phyloP scores from a whole-genome alignment of 129 eudicot genomes.

The Smallanthus sonchifolius region DNA sequence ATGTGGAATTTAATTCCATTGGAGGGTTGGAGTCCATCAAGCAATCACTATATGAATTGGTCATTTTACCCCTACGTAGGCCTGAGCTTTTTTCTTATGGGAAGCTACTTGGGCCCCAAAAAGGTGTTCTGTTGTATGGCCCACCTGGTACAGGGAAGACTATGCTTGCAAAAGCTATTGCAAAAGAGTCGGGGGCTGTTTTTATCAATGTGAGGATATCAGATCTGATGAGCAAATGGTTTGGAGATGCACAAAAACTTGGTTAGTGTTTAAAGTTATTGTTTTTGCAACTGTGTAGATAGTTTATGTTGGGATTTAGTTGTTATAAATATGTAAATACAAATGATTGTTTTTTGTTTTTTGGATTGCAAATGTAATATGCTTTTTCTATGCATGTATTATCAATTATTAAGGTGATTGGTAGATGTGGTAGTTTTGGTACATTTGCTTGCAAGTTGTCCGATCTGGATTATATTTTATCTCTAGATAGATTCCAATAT shows the following conservation, averaged over 20 bases:
- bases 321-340: not conserved
- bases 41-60: slow-evolving; percentile 67
- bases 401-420: not conserved
- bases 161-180: slow-evolving; percentile 97
- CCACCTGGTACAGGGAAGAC: slow-evolving; percentile 99
- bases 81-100: slow-evolving; percentile 88
- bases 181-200: slow-evolving; percentile 93
- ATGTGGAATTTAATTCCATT: slow-evolving; percentile 68
- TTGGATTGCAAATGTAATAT: not conserved
- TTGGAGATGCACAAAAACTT: slow-evolving; percentile 89
- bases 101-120: slow-evolving; percentile 82
- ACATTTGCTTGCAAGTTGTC: not conserved
- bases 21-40: slow-evolving; percentile 83
- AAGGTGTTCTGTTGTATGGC: slow-evolving; percentile 84
- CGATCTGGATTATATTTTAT: not conserved
- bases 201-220: slow-evolving; percentile 84
- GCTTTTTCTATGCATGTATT: not conserved
- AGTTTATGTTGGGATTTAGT: slow-evolving; percentile 1
- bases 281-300: not conserved
- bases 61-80: slow-evolving; percentile 71
- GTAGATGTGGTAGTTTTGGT: not conserved
- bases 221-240: slow-evolving; percentile 90
- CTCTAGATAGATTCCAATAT: not conserved
- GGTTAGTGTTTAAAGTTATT: slow-evolving; percentile 40
- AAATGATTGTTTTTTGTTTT: not conserved